These are phyloP conservation scores for Spergularia marina DNA, from an alignment of 148 eudicot genomes.

Conservation along the genomic window DNA sequence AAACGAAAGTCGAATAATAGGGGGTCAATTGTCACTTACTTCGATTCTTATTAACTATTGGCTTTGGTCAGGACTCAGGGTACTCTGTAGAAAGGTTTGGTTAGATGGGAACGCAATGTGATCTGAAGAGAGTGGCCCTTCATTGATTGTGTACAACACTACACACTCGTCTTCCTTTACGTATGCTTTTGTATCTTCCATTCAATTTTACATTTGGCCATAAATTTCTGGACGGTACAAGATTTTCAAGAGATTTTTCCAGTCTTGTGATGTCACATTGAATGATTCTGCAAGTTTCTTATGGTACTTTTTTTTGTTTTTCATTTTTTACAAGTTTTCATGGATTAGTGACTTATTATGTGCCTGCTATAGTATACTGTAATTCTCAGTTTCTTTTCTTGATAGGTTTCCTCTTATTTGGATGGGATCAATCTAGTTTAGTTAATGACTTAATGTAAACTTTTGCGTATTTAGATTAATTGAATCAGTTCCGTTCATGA, in stretches of 20 bases:
- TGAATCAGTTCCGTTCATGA: too few species aligned
- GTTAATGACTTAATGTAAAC: too few species aligned
- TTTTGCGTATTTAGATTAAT: too few species aligned
- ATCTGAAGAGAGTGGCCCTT: neutral
- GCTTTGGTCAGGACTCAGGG: neutral
- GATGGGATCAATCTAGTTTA: too few species aligned
- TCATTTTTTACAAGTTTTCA: neutral
- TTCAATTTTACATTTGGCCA: slow-evolving; percentile 4
- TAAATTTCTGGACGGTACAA: neutral
- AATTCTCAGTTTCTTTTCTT: too few species aligned
- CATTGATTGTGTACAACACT: too few species aligned
- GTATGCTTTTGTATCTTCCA: slow-evolving; percentile 5
- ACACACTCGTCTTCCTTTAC: neutral
- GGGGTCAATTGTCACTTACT: too few species aligned
- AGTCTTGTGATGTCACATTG: slow-evolving; percentile 22
- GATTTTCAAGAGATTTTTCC: slow-evolving; percentile 11
- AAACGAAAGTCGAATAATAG: too few species aligned
- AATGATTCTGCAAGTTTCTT: slow-evolving; percentile 7
- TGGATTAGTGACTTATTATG: neutral
- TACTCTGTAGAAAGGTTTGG: neutral
- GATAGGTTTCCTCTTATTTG: too few species aligned
- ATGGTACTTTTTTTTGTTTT: neutral
- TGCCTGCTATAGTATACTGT: too few species aligned
- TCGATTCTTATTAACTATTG: too few species aligned
- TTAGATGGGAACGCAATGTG: slow-evolving; percentile 1